Evolutionary conservation across 2,329 filamentous ascomycete genomes (phyloP).

Genomic region (Torrubiella hemipterigena): DNA sequence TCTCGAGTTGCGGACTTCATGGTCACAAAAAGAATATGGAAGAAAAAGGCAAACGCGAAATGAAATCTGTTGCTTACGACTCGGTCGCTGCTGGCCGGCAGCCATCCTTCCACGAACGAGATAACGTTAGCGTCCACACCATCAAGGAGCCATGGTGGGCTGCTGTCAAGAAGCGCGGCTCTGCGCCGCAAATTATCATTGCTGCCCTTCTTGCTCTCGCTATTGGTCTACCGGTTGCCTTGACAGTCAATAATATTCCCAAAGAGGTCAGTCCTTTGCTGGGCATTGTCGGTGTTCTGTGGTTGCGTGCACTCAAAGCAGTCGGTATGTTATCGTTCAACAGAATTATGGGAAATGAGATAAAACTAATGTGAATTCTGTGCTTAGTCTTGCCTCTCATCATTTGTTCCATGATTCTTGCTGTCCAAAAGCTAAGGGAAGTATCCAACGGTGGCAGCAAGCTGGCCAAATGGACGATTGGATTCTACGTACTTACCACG

Average conservation of each 20-base stretch:
- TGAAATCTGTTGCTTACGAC: too few relatives aligned
- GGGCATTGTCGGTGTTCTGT: slow-evolving; percentile 35
- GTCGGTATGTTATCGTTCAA: slow-evolving; percentile 20
- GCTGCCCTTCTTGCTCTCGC: slow-evolving; percentile 35
- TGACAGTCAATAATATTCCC: slow-evolving; percentile 28
- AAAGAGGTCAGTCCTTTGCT: slow-evolving; percentile 27
- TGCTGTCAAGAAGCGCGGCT: slow-evolving; percentile 26
- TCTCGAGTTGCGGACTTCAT: too few relatives aligned
- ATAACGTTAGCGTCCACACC: too few relatives aligned
- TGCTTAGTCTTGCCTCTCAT: slow-evolving; percentile 38
- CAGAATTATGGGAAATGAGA: background rate
- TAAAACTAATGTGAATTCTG: too few relatives aligned
- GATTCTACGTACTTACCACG: slow-evolving; percentile 38
- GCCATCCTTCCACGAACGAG: too few relatives aligned
- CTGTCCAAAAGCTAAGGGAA: slow-evolving; percentile 32
- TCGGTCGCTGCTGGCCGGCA: too few relatives aligned
- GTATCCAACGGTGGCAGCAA: slow-evolving; percentile 29
- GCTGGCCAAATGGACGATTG: slow-evolving; percentile 35
- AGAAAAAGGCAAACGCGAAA: too few relatives aligned
- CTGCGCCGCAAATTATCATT: slow-evolving; percentile 35
- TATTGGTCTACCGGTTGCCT: slow-evolving; percentile 33
- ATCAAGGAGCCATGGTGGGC: slow-evolving; percentile 24
- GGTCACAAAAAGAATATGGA: too few relatives aligned
- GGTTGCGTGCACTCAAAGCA: slow-evolving; percentile 35
- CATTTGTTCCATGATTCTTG: slow-evolving; percentile 37